Percentiles rank a stretch among this genome's conserved stretches.
Conservation (phyloP, 257 asterid genomes). For the Solanum rostratum region DNA sequence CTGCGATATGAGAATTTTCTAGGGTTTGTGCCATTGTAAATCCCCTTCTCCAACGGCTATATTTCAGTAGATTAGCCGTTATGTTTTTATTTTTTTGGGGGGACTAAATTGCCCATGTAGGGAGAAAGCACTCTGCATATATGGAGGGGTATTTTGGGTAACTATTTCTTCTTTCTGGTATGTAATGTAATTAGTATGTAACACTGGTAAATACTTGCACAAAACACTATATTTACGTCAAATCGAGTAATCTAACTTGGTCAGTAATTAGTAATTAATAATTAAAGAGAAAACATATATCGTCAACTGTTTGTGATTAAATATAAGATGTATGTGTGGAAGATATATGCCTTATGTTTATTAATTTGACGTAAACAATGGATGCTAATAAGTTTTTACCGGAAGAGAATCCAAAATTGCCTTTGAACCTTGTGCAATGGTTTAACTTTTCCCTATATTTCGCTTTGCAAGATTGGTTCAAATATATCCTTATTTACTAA, state of each 20-base stretch:
- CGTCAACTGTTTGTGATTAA: too few species aligned
- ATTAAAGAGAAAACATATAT: not conserved
- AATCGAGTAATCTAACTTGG: not conserved
- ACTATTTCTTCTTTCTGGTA: not conserved
- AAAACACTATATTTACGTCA: not conserved
- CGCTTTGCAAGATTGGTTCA: not conserved
- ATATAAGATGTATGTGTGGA: not conserved
- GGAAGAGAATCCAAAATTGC: not conserved
- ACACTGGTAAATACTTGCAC: not conserved
- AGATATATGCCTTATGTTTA: not conserved
- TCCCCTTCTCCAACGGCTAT: not conserved
- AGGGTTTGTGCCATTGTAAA: not conserved
- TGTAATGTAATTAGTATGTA: too few species aligned
- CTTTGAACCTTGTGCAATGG: not conserved
- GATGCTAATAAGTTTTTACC: not conserved
- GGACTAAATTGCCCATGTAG: conserved; percentile 6
- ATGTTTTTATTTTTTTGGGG: not conserved
- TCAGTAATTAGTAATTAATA: not conserved
- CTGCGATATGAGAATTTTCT: not conserved
- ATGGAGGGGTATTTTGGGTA: not conserved
- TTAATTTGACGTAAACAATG: not conserved
- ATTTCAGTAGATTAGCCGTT: conserved; percentile 26
- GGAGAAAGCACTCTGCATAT: not conserved
- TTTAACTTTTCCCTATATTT: not conserved
- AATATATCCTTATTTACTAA: not conserved